Percentiles rank a stretch among this genome's conserved stretches.
These are phyloP conservation scores for Xylariaceae sp. DNA, from an alignment of 2,329 filamentous ascomycete species.

Conservation along the genomic window DNA sequence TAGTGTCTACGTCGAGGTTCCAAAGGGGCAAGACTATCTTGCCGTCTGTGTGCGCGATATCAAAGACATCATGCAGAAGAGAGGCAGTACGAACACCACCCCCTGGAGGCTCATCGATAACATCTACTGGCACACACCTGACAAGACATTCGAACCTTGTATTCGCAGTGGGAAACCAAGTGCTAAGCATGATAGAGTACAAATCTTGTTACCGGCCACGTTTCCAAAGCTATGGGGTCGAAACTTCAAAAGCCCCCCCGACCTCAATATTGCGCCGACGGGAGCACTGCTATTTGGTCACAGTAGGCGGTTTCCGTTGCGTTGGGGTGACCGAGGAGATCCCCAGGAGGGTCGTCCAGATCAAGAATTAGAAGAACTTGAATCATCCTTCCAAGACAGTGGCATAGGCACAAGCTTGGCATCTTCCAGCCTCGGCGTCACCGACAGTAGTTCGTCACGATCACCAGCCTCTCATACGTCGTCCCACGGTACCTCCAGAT, in stretches of 20 bases:
- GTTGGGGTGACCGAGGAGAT: slow-evolving; percentile 22
- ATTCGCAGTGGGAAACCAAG: background rate
- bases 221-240: slow-evolving; percentile 2
- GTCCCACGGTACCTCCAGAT: too few species aligned
- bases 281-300: slow-evolving; percentile 31
- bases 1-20: background rate
- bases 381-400: slow-evolving; percentile 6
- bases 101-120: slow-evolving; percentile 22
- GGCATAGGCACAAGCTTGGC: background rate
- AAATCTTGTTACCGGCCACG: slow-evolving; percentile 6
- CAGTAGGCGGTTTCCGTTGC: slow-evolving; percentile 16
- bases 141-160: slow-evolving; percentile 26
- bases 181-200: background rate
- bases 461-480: background rate
- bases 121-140: slow-evolving; percentile 28
- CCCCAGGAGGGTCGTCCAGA: slow-evolving; percentile 16
- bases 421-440: slow-evolving; percentile 1
- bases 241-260: slow-evolving; percentile 7
- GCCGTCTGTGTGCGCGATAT: background rate
- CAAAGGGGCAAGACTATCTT: background rate
- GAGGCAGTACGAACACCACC: slow-evolving; percentile 1
- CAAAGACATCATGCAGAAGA: slow-evolving; percentile 13
- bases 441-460: too few species aligned
- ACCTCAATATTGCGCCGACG: background rate
- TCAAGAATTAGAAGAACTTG: background rate